These are phyloP conservation scores for Ceratobasidium sp. DNA, from an alignment of 1,284 basidiomycete species.

Conservation along the genomic window DNA sequence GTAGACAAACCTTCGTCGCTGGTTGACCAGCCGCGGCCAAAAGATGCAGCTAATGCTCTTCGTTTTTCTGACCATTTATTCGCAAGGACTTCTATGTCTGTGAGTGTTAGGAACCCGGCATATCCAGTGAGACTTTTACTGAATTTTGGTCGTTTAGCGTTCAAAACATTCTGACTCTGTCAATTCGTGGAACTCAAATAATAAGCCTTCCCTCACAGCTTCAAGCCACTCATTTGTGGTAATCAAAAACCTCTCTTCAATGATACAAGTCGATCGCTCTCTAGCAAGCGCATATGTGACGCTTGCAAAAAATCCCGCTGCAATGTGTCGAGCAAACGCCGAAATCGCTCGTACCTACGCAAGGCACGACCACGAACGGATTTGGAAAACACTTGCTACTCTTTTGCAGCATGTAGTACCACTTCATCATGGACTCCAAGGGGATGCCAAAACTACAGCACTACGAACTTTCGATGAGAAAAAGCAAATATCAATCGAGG, in stretches of 20 bases:
- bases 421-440: slow-evolving; percentile 29
- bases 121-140: not conserved
- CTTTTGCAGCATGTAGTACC: slow-evolving; percentile 35
- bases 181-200: slow-evolving; percentile 34
- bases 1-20: slow-evolving; percentile 38
- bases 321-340: slow-evolving; percentile 40
- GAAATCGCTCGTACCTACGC: slow-evolving; percentile 35
- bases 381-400: slow-evolving; percentile 38
- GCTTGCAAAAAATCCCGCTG: slow-evolving; percentile 34
- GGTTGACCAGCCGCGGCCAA: slow-evolving; percentile 20
- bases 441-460: slow-evolving; percentile 1
- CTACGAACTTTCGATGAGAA: slow-evolving; percentile 17
- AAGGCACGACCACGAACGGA: slow-evolving; percentile 40
- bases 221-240: slow-evolving; percentile 37
- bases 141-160: not conserved
- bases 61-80: slow-evolving; percentile 41
- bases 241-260: slow-evolving; percentile 35
- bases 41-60: slow-evolving; percentile 11
- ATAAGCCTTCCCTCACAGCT: slow-evolving; percentile 29
- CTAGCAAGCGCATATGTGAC: slow-evolving; percentile 36
- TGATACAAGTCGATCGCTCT: slow-evolving; percentile 33
- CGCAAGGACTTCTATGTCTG: slow-evolving; percentile 38
- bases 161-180: slow-evolving; percentile 35
- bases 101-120: slow-evolving; percentile 3
- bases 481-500: slow-evolving; percentile 17